Conservation (phyloP, 768 basidiomycete genomes). For the Trametes cinnabarina region DNA sequence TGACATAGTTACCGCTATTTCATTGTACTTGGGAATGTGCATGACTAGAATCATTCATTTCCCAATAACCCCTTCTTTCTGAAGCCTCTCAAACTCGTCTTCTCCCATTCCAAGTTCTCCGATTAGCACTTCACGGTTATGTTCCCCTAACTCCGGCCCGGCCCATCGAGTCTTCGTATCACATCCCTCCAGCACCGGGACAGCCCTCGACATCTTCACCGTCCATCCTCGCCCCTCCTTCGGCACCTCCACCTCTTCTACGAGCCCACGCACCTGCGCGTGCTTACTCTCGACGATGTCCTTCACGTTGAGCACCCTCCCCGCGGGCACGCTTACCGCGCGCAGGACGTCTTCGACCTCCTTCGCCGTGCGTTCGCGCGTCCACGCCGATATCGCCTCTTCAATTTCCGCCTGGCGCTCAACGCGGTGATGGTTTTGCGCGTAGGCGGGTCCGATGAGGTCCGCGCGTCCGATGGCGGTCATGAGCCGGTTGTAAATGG, state of each 20-base stretch:
- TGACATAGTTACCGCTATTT: too few species aligned
- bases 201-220: slow-evolving; percentile 66
- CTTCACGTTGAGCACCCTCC: slow-evolving; percentile 59
- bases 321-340: slow-evolving; percentile 58
- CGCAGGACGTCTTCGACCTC: slow-evolving; percentile 53
- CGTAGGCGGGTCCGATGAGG: slow-evolving; percentile 53
- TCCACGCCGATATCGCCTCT: slow-evolving; percentile 61
- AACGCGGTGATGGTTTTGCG: slow-evolving; percentile 43
- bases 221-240: slow-evolving; percentile 47
- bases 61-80: slow-evolving; percentile 27
- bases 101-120: slow-evolving; percentile 28
- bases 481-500: slow-evolving; percentile 70
- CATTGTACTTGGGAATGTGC: too few species aligned
- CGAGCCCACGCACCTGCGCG: slow-evolving; percentile 48
- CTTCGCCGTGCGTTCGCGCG: slow-evolving; percentile 44
- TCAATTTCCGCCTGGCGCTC: slow-evolving; percentile 52
- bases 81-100: slow-evolving; percentile 26
- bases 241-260: slow-evolving; percentile 57
- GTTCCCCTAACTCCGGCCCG: slow-evolving; percentile 60
- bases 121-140: slow-evolving; percentile 34
- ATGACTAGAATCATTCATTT: slow-evolving; percentile 3
- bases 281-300: slow-evolving; percentile 64
- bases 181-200: slow-evolving; percentile 60
- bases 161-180: slow-evolving; percentile 63
- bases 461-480: slow-evolving; percentile 54